Conservation (phyloP, 306 rosid genomes). For the Prunus mira region DNA sequence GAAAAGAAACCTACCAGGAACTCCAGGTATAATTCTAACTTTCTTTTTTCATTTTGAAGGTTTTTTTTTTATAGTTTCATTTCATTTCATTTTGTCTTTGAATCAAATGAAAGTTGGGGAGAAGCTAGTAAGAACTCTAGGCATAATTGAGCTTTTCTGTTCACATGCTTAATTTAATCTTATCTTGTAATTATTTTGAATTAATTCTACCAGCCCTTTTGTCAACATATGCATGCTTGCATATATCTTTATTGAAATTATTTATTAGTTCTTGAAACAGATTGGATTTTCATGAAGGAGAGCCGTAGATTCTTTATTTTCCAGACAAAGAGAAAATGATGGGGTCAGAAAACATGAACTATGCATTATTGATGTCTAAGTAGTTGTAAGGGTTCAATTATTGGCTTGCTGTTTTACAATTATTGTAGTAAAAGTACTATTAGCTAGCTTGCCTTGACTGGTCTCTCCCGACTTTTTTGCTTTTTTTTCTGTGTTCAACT, state of each 20-base stretch:
- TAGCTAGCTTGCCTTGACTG: conserved; percentile 49
- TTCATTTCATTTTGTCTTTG: not conserved
- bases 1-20: conserved; percentile 89
- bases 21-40: conserved; percentile 51
- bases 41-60: not conserved
- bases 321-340: not conserved
- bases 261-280: not conserved
- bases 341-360: conserved; percentile 10
- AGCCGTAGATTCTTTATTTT: conserved; percentile 4
- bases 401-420: conserved; percentile 53
- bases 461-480: conserved; percentile 20
- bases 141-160: not conserved
- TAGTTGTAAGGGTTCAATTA: conserved; percentile 53
- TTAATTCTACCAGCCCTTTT: not conserved
- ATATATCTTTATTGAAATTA: not conserved
- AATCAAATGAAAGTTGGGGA: not conserved
- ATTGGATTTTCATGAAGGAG: not conserved
- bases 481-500: conserved; percentile 12
- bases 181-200: not conserved
- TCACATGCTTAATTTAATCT: not conserved
- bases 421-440: conserved; percentile 47
- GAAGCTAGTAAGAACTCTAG: too few species aligned
- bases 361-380: conserved; percentile 48
- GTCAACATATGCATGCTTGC: not conserved
- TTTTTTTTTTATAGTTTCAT: too few species aligned